Percentiles rank a stretch among this genome's conserved stretches.
Conservation (phyloP, 768 basidiomycete species). For the Lentinula sp. region DNA sequence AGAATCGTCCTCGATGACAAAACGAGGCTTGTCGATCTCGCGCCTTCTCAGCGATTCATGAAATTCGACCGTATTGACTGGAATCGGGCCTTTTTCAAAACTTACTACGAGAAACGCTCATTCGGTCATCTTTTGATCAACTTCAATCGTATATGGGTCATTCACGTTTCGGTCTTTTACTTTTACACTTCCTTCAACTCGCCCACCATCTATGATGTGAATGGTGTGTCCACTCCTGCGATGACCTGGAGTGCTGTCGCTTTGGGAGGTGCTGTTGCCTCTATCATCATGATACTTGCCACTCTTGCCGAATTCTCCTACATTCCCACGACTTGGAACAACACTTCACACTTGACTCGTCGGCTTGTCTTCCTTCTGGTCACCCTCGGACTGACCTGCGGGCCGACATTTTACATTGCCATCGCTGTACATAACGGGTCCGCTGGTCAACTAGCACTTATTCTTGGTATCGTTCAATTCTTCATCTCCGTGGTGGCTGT, state of each 20-base stretch:
- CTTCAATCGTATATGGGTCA: slow-evolving; percentile 99
- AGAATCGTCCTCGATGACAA: slow-evolving; percentile 86
- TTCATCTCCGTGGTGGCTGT: slow-evolving; percentile 86
- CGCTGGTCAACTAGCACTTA: slow-evolving; percentile 72
- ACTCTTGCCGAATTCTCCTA: slow-evolving; percentile 95
- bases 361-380: slow-evolving; percentile 85
- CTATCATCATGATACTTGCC: slow-evolving; percentile 91
- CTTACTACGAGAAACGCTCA: slow-evolving; percentile 95
- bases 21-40: slow-evolving; percentile 87
- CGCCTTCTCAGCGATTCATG: slow-evolving; percentile 92
- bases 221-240: slow-evolving; percentile 57
- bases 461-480: slow-evolving; percentile 95
- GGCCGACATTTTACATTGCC: slow-evolving; percentile 92
- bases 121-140: slow-evolving; percentile 97
- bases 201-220: slow-evolving; percentile 70
- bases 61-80: slow-evolving; percentile 96
- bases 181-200: slow-evolving; percentile 96
- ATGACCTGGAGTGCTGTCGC: slow-evolving; percentile 93
- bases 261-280: slow-evolving; percentile 93
- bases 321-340: slow-evolving; percentile 98
- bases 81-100: slow-evolving; percentile 97
- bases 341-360: slow-evolving; percentile 92
- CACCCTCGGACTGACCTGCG: slow-evolving; percentile 86
- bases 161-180: slow-evolving; percentile 92
- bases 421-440: slow-evolving; percentile 67